Percentiles rank a stretch among this genome's conserved stretches.
phyloP scores from a whole-genome alignment of 2,329 filamentous ascomycete genomes.

The Leptographium radiaticola region DNA sequence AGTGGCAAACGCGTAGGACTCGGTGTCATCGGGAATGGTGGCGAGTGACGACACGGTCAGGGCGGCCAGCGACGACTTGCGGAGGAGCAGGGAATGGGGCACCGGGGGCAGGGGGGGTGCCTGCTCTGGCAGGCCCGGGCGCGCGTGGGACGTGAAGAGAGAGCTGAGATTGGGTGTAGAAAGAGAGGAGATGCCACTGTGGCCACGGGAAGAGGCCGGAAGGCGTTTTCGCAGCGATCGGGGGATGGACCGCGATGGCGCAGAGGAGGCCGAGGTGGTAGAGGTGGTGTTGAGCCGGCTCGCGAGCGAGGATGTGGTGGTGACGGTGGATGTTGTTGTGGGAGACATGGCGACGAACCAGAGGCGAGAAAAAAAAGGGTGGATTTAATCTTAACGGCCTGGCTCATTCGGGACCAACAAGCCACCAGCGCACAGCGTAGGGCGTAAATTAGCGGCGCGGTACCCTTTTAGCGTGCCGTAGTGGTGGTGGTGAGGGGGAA shows the following conservation, averaged over 20 bases:
- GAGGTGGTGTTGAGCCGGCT: background rate
- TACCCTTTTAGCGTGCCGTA: constrained; percentile 1
- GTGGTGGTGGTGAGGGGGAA: background rate
- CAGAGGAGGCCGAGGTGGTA: background rate
- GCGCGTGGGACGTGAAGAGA: constrained; percentile 36
- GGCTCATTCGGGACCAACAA: background rate
- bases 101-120: background rate
- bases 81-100: constrained; percentile 36
- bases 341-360: constrained; percentile 10
- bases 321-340: constrained; percentile 8
- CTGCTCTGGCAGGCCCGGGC: constrained; percentile 18
- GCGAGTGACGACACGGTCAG: constrained; percentile 52
- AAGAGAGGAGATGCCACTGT: constrained; percentile 28
- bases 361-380: background rate
- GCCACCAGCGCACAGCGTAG: background rate
- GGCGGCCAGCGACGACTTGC: constrained; percentile 60
- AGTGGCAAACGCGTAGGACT: constrained; percentile 47
- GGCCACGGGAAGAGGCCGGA: constrained; percentile 6
- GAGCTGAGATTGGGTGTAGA: constrained; percentile 48
- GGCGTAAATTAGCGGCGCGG: background rate
- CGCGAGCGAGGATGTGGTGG: background rate
- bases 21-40: constrained; percentile 52
- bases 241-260: constrained; percentile 2
- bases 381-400: background rate
- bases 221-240: constrained; percentile 8